Conservation (phyloP, 768 basidiomycete species). For the Grammothele lineata region DNA sequence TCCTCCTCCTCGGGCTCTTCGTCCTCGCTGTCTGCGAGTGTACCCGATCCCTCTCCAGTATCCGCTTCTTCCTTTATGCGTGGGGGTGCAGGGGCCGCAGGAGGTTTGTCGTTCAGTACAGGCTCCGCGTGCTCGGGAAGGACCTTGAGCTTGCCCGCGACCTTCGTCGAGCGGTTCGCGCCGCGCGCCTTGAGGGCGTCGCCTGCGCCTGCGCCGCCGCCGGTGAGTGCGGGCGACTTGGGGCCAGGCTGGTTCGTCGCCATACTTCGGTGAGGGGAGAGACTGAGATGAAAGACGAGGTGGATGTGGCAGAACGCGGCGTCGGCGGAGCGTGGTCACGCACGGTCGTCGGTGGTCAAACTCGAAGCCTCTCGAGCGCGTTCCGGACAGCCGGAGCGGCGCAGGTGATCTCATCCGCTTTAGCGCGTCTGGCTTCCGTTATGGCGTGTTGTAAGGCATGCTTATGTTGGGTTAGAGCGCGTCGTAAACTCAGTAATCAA, state of each 20-base stretch:
- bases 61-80: conserved; percentile 14
- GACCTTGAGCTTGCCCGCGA: conserved; percentile 83
- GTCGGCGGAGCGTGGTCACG: too few relatives aligned
- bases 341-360: too few relatives aligned
- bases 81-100: conserved; percentile 15
- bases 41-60: conserved; percentile 25
- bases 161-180: conserved; percentile 76
- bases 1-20: conserved; percentile 59
- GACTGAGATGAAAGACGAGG: background rate
- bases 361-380: too few relatives aligned
- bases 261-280: conserved; percentile 5
- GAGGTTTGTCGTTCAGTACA: conserved; percentile 19
- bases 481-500: too few relatives aligned
- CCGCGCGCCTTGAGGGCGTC: conserved; percentile 58
- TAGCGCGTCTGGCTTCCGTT: too few relatives aligned
- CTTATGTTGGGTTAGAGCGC: too few relatives aligned
- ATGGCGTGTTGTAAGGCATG: too few relatives aligned
- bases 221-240: conserved; percentile 1
- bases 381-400: background rate
- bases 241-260: conserved; percentile 17
- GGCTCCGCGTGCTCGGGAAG: conserved; percentile 80
- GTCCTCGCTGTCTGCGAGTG: conserved; percentile 59
- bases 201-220: conserved; percentile 1
- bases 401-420: conserved; percentile 13
- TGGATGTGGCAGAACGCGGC: background rate